Evolutionary conservation across 345 rosid genomes (phyloP), one percentile per base, ranked within the genome.

Genomic region (Populus pruinosa): DNA sequence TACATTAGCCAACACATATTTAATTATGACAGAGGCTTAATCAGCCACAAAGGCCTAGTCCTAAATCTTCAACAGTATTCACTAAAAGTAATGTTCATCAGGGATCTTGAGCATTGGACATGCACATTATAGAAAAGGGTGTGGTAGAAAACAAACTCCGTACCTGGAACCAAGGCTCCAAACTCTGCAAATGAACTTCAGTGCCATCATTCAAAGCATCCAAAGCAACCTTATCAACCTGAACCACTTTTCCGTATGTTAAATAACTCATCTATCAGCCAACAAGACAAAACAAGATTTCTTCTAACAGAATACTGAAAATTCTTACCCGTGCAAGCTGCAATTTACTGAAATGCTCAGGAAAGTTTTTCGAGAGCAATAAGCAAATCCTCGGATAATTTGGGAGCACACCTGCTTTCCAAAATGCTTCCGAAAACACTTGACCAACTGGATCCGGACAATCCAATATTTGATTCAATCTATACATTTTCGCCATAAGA

Each of bases 91-190:
- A 36, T 55, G 9, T 16, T 63, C 67, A 68, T 50, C 31, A 9
- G 38, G 39, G 55, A 41, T n/a, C 21, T 41, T 62, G 66, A 67
- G 64, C n/a, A 55, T 61, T 35, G 20, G 23, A 21, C 18, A 66
- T 59, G 55, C 44, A 39, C 23, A 53, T 41, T 31, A 21, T 4
- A 53, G 27, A 72, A 43, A 71, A 69, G 38, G 36, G 71, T 14
- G 62, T 21, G n/a, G n/a, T 55, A 74, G 18, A 29, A 38, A 17
- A 64, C n/a, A 47, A 31, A 50, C 16, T 73, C 56, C 44, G 18
- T 74, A 96, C 98, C 95, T 94, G 98, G 81, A 96, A 77, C 99
- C 99, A 96, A 77, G 97, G 98, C 80, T 96, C 98, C 90, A 96
- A 89, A 83, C 90, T 89, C 87, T 90, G 98, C 82, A 96, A 85